Percentiles rank a stretch among this genome's conserved stretches.
These are phyloP conservation scores for Blastocystis sp. DNA, from an alignment of 352 stramenopile genomes.

Conservation along the genomic window DNA sequence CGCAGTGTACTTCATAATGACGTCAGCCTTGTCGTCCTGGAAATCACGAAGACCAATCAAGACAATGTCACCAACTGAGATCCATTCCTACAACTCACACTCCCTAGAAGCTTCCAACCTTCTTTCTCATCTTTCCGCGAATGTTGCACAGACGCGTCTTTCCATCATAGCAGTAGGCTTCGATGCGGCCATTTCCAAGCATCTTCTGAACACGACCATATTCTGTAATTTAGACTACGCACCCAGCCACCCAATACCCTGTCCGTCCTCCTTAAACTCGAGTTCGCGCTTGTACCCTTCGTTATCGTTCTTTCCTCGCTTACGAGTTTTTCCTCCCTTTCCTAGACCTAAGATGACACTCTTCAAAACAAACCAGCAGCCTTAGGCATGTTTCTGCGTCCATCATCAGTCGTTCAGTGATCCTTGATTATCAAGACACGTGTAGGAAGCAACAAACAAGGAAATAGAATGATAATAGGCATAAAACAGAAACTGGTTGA, in stretches of 20 bases:
- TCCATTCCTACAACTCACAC: slow-evolving; percentile 31
- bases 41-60: slow-evolving; percentile 95
- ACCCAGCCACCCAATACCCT: slow-evolving; percentile 69
- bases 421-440: background rate
- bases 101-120: slow-evolving; percentile 62
- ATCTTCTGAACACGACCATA: slow-evolving; percentile 60
- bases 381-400: background rate
- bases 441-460: background rate
- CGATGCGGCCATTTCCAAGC: slow-evolving; percentile 73
- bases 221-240: slow-evolving; percentile 51
- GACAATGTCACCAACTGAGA: slow-evolving; percentile 84
- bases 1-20: slow-evolving; percentile 86
- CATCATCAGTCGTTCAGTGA: background rate
- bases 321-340: slow-evolving; percentile 93
- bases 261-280: slow-evolving; percentile 96
- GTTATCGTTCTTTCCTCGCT: slow-evolving; percentile 91
- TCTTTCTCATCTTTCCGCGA: slow-evolving; percentile 79
- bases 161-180: slow-evolving; percentile 77
- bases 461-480: background rate
- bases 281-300: slow-evolving; percentile 97
- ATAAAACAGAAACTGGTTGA: background rate
- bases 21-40: slow-evolving; percentile 97
- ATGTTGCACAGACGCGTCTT: slow-evolving; percentile 77
- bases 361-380: background rate
- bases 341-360: slow-evolving; percentile 62